Evolutionary conservation across 306 rosid species (phyloP), one percentile per base, ranked within the genome.

Genomic region (Parietaria judaica): DNA sequence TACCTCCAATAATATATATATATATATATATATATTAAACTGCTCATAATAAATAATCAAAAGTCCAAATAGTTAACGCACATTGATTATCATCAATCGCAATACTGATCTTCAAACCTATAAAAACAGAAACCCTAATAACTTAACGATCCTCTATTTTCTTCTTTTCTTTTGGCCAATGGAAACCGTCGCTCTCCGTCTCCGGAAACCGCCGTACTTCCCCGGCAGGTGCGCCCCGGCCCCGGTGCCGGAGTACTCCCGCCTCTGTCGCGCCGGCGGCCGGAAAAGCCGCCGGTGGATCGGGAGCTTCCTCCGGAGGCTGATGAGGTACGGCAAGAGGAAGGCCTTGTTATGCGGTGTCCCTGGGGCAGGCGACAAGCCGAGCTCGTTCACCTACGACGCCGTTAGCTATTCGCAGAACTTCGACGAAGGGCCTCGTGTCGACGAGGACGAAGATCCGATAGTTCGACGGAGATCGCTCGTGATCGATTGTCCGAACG

Each of bases 341-440:
- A 39, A 76, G 15, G 66, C 55, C 61, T 44, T 75, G 3, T 65
- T 75, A 2, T 65, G 70, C 41, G 76, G 81, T 39, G 67, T 83
- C 38, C 82, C 81, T 41, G 45, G 9, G 45, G 6, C 56, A 14
- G 31, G 31, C 31, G 31, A 36, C n/a, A 57, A 57, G 41, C 64
- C 85, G 34, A 14, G 61, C 6, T 84, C 95, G 6, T 89, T 89
- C 66, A 85, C 82, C 31, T 89, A 89, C n/a, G 97, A 89, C 62
- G 87, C 92, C 39, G 80, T 84, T 53, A 89, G 97, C 50, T 89
- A 89, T 53, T 78, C 89, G 1, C 92, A 80, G 76, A 89, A 89
- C 69, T 89, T 89, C 11, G 95, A 86, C 35, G 97, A 89, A 1
- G 95, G 91, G 2, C 6, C 6, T 1, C 53, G 60, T 59, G 80